Evolutionary conservation across 768 basidiomycete species (phyloP).

Genomic region (Boletus edulis): DNA sequence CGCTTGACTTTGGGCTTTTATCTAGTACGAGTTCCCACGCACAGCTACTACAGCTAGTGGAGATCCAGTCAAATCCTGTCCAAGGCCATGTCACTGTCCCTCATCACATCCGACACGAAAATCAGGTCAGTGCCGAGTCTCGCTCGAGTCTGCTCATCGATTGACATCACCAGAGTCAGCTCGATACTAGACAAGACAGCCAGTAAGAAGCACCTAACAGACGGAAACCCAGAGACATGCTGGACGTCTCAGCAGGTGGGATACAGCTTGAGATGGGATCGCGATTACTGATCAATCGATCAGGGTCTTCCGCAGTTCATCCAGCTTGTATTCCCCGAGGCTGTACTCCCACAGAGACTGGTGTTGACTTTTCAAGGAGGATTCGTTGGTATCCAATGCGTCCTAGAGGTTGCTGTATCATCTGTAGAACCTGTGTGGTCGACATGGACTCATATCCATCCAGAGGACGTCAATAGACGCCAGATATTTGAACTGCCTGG

Average conservation of each 20-base stretch:
- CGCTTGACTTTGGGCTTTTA: background rate
- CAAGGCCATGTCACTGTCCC: constrained; percentile 20
- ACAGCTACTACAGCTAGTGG: no score
- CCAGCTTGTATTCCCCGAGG: constrained; percentile 54
- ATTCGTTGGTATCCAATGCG: constrained; percentile 72
- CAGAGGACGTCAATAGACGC: constrained; percentile 74
- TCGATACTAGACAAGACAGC: constrained; percentile 74
- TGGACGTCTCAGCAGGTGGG: constrained; percentile 80
- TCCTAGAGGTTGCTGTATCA: constrained; percentile 40
- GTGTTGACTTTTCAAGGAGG: constrained; percentile 81
- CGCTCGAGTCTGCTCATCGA: constrained; percentile 15
- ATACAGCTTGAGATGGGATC: constrained; percentile 2
- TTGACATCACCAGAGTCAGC: constrained; percentile 56
- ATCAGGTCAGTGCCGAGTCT: constrained; percentile 39
- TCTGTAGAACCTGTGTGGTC: constrained; percentile 44
- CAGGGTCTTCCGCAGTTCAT: constrained; percentile 79
- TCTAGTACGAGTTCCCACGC: constrained; percentile 11
- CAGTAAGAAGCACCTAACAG: constrained; percentile 67
- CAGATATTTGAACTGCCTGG: constrained; percentile 60
- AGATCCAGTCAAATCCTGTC: no score
- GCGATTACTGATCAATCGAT: constrained; percentile 5
- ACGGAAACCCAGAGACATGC: constrained; percentile 74
- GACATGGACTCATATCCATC: constrained; percentile 56
- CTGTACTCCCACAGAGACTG: constrained; percentile 55
- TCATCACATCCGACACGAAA: constrained; percentile 25